Conservation (phyloP, 148 eudicot genomes). For the Limonium bicolor region DNA sequence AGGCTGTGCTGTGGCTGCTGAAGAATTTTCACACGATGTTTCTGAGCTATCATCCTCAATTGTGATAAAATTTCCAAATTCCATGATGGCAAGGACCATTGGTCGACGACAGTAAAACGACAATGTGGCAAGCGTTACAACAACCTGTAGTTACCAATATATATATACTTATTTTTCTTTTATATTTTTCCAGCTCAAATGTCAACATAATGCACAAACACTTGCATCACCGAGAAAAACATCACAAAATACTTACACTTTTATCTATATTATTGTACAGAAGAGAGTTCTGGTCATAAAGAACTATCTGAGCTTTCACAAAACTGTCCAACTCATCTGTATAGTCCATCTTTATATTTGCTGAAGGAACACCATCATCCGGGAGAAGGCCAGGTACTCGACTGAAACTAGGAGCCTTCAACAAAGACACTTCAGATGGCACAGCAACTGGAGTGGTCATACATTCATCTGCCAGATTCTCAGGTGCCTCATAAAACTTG, state of each 20-base stretch:
- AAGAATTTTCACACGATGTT: conserved; percentile 40
- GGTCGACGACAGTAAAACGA: conserved; percentile 94
- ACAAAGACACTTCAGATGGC: conserved; percentile 23
- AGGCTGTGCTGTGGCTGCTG: conserved; percentile 28
- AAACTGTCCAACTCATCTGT: conserved; percentile 62
- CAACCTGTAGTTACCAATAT: conserved; percentile 54
- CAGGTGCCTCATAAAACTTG: conserved; percentile 78
- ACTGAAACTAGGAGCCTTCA: conserved; percentile 50
- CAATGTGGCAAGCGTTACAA: conserved; percentile 84
- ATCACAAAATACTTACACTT: conserved; percentile 30
- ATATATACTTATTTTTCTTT: neutral
- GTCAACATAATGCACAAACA: conserved; percentile 1
- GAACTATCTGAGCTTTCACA: conserved; percentile 84
- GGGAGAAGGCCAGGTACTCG: conserved; percentile 66
- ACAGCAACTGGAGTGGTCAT: conserved; percentile 14
- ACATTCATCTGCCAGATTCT: conserved; percentile 40
- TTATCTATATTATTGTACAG: conserved; percentile 55
- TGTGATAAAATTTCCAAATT: conserved; percentile 61
- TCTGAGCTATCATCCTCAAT: conserved; percentile 37
- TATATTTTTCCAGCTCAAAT: conserved; percentile 2
- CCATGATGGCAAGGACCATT: conserved; percentile 64
- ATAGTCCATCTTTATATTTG: conserved; percentile 19
- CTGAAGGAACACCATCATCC: conserved; percentile 19
- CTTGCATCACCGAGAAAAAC: neutral
- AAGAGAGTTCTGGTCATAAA: conserved; percentile 67